phyloP scores from a whole-genome alignment of 306 rosid species.

The Canavalia ensiformis region DNA sequence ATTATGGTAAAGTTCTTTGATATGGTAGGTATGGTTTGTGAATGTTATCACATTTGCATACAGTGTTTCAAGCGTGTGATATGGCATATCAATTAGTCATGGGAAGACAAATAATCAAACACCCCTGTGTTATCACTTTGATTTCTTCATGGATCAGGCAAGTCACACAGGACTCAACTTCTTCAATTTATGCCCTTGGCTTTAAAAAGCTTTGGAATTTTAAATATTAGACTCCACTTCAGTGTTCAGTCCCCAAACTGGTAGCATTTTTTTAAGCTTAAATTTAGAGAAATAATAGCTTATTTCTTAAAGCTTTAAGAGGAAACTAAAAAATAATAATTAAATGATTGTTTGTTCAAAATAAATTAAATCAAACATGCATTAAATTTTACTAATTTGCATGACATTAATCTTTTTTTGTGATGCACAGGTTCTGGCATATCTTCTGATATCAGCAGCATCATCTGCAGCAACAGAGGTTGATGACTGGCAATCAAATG shows the following conservation, averaged over 20 bases:
- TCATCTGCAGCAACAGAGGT: conserved; percentile 94
- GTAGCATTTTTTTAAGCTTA: no score
- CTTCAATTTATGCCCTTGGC: background rate
- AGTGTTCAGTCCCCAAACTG: no score
- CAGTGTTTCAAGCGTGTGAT: conserved; percentile 71
- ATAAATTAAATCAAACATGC: no score
- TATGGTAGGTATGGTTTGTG: conserved; percentile 88
- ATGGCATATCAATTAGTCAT: conserved; percentile 58
- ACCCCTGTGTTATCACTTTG: conserved; percentile 73
- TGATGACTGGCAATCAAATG: conserved; percentile 98
- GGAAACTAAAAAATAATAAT: no score
- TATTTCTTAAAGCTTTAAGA: no score
- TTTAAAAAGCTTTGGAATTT: background rate
- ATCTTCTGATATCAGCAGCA: conserved; percentile 91
- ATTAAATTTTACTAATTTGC: no score
- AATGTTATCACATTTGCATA: conserved; percentile 80
- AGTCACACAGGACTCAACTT: conserved; percentile 37
- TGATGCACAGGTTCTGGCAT: conserved; percentile 76
- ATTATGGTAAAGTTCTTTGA: conserved; percentile 27
- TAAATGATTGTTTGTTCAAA: no score
- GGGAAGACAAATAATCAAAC: conserved; percentile 61
- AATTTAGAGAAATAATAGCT: no score
- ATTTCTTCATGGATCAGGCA: conserved; percentile 96
- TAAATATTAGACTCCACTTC: no score
- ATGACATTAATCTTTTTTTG: background rate